Evolutionary conservation across 2,329 filamentous ascomycete species (phyloP).

Genomic region (Ascochyta pisi): DNA sequence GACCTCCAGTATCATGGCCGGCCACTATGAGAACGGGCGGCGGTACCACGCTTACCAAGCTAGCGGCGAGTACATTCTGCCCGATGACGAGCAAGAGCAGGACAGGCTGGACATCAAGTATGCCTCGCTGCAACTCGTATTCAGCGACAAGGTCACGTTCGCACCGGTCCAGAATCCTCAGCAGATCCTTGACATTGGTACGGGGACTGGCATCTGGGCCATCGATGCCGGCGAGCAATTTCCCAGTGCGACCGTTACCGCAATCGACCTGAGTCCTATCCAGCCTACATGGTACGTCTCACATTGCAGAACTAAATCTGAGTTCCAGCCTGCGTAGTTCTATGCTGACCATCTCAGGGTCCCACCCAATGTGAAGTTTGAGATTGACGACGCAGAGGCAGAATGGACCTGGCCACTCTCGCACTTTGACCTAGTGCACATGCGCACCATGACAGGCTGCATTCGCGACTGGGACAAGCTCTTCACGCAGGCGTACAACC

Average conservation of each 20-base stretch:
- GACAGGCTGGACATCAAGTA: conserved; percentile 34
- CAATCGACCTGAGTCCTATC: conserved; percentile 46
- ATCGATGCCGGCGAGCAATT: conserved; percentile 43
- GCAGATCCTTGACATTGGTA: conserved; percentile 40
- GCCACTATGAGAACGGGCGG: conserved; percentile 39
- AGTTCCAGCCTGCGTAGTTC: too few species aligned
- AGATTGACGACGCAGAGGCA: conserved; percentile 40
- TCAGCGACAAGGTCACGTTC: conserved; percentile 37
- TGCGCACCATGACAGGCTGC: conserved; percentile 58
- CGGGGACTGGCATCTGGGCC: conserved; percentile 45
- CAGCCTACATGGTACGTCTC: conserved; percentile 38
- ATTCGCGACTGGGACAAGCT: conserved; percentile 62
- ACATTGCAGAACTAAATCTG: too few species aligned
- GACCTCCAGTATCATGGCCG: conserved; percentile 34
- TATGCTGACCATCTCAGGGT: conserved; percentile 18
- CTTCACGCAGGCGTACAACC: conserved; percentile 57
- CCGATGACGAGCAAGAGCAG: conserved; percentile 37
- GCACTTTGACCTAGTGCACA: conserved; percentile 64
- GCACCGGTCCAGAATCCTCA: conserved; percentile 37
- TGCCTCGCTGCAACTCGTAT: conserved; percentile 31
- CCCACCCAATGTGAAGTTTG: conserved; percentile 36
- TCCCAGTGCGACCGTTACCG: conserved; percentile 29
- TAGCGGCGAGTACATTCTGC: conserved; percentile 30
- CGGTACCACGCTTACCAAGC: conserved; percentile 33
- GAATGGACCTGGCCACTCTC: conserved; percentile 51